A percentile compares a stretch with the other conserved stretches of the same genome.
Conservation (phyloP, 805 yeast species). For the Candida schatavii region DNA sequence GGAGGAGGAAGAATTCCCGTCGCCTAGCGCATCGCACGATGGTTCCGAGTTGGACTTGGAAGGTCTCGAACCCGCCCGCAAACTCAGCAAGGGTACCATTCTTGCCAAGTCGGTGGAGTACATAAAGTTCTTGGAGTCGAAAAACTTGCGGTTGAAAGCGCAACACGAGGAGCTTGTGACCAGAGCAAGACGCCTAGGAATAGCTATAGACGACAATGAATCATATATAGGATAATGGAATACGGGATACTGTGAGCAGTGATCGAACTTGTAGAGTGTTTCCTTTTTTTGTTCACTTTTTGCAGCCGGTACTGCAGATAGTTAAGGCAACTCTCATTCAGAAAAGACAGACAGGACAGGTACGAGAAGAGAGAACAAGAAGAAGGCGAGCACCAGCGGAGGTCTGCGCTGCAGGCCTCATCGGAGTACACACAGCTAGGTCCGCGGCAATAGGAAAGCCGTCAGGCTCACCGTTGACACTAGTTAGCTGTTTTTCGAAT, state of each 20-base stretch:
- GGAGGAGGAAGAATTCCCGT: slow-evolving; percentile 6
- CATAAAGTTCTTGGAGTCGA: slow-evolving; percentile 65
- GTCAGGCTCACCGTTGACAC: too few species aligned
- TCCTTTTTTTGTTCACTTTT: too few species aligned
- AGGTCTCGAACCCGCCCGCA: slow-evolving; percentile 72
- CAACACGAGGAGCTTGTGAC: slow-evolving; percentile 51
- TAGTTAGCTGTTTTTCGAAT: too few species aligned
- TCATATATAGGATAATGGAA: not conserved
- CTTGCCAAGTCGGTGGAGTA: slow-evolving; percentile 78
- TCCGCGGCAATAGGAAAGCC: too few species aligned
- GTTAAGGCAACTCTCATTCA: not conserved
- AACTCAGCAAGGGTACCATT: slow-evolving; percentile 75
- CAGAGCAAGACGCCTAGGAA: slow-evolving; percentile 37
- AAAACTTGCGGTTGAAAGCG: slow-evolving; percentile 47
- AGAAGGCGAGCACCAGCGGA: too few species aligned
- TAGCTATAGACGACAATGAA: slow-evolving; percentile 5
- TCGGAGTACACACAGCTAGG: too few species aligned
- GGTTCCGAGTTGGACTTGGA: slow-evolving; percentile 45
- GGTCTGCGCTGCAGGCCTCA: too few species aligned
- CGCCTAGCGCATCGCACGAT: slow-evolving; percentile 9
- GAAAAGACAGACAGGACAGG: not conserved
- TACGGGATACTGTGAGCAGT: too few species aligned
- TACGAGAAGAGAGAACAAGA: not conserved
- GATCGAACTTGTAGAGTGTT: too few species aligned
- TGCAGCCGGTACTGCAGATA: too few species aligned